Conservation (phyloP, 1,284 basidiomycete genomes). For the Moesziomyces sp. region DNA sequence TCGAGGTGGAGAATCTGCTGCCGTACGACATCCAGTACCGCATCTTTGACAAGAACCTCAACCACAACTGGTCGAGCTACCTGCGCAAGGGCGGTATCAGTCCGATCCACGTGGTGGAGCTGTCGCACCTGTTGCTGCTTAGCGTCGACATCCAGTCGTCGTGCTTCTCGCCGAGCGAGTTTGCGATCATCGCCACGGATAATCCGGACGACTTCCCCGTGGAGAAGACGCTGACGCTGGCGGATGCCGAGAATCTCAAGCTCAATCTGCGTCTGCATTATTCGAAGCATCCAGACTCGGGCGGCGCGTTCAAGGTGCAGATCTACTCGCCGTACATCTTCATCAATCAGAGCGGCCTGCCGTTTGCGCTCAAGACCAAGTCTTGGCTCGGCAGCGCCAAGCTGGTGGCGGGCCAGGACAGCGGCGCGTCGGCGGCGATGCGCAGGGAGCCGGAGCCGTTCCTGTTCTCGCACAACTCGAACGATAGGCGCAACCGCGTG, state of each 20-base stretch:
- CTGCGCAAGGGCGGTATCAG: constrained; percentile 92
- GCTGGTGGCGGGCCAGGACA: constrained; percentile 83
- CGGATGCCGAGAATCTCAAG: constrained; percentile 82
- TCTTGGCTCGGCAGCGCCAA: constrained; percentile 78
- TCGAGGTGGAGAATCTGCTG: constrained; percentile 95
- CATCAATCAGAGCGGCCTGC: constrained; percentile 90
- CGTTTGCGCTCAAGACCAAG: constrained; percentile 82
- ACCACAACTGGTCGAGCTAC: constrained; percentile 85
- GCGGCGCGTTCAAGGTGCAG: constrained; percentile 98
- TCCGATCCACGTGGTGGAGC: constrained; percentile 95
- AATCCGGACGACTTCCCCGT: constrained; percentile 88
- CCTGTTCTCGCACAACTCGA: constrained; percentile 84
- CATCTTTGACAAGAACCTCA: constrained; percentile 92
- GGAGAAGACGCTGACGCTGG: constrained; percentile 79
- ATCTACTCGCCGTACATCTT: constrained; percentile 93
- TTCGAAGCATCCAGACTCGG: constrained; percentile 80
- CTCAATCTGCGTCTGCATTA: constrained; percentile 88
- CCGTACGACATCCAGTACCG: constrained; percentile 96
- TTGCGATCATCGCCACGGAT: constrained; percentile 96
- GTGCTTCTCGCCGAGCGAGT: constrained; percentile 97
- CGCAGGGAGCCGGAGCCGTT: constrained; percentile 69
- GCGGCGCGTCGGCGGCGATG: constrained; percentile 33
- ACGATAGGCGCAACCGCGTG: constrained; percentile 84
- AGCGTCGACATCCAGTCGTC: constrained; percentile 82
- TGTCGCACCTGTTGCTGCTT: constrained; percentile 91